Conservation (phyloP, 2,329 filamentous ascomycete genomes). For the Amesomyces nigricolor region DNA sequence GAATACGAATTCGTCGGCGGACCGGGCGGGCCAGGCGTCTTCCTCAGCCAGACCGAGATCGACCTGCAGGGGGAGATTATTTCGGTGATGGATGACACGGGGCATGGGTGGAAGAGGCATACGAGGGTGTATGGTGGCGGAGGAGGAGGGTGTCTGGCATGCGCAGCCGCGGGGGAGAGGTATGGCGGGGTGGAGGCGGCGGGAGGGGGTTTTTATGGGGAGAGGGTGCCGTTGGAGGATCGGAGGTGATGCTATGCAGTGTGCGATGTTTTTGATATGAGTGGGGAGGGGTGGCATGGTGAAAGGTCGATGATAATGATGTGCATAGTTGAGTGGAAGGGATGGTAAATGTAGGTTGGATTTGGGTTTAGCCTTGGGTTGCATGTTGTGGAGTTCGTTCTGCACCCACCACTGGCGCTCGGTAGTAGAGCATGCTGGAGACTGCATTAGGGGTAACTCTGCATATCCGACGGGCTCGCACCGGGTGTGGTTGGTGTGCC, state of each 20-base stretch:
- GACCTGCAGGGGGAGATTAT: constrained; percentile 48
- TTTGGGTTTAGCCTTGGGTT: background rate
- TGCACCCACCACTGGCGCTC: too few species aligned
- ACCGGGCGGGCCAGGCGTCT: constrained; percentile 21
- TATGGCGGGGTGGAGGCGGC: constrained; percentile 28
- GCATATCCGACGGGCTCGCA: too few species aligned
- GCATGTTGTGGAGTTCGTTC: background rate
- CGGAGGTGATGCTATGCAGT: constrained; percentile 32
- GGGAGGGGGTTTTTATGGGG: constrained; percentile 49
- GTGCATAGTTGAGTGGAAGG: background rate
- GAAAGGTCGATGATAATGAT: background rate
- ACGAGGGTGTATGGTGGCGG: constrained; percentile 53
- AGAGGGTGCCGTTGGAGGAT: constrained; percentile 48
- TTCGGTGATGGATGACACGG: constrained; percentile 42
- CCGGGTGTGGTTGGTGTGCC: too few species aligned
- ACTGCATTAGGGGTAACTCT: too few species aligned
- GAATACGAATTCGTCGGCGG: constrained; percentile 28
- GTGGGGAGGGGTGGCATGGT: background rate
- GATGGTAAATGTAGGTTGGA: too few species aligned
- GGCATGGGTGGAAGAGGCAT: constrained; percentile 51
- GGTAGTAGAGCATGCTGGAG: too few species aligned
- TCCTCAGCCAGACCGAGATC: constrained; percentile 31
- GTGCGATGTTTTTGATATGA: background rate
- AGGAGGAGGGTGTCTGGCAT: constrained; percentile 49
- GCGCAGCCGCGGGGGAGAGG: constrained; percentile 41